Evolutionary conservation across 73 alveolate species (phyloP).

Genomic region (Paramecium sexaurelia): DNA sequence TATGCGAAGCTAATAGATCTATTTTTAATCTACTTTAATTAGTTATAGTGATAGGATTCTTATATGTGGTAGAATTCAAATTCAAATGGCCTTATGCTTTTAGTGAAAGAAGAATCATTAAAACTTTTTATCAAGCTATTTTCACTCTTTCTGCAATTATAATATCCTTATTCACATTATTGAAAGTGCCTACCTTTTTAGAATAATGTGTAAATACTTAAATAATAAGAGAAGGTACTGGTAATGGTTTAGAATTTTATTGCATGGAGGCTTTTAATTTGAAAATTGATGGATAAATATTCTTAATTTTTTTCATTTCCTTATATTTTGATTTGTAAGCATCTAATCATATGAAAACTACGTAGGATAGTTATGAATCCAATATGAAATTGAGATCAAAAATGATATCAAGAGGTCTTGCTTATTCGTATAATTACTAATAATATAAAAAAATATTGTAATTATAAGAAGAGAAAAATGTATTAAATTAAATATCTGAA

Average conservation of each 20-base stretch:
- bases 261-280: slow-evolving; percentile 35
- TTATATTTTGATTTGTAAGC: slow-evolving; percentile 24
- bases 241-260: not conserved
- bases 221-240: not conserved
- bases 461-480: not conserved
- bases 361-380: not conserved
- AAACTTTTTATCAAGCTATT: not conserved
- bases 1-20: slow-evolving; percentile 22
- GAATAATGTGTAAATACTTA: not conserved
- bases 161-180: slow-evolving; percentile 13
- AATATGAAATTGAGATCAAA: not conserved
- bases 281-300: slow-evolving; percentile 19
- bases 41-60: not conserved
- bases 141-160: not conserved
- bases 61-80: slow-evolving; percentile 10
- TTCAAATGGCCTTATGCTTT: slow-evolving; percentile 17
- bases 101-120: not conserved
- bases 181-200: slow-evolving; percentile 1
- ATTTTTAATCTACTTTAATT: slow-evolving; percentile 19
- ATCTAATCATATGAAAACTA: not conserved
- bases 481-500: not conserved
- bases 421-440: not conserved
- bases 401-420: slow-evolving; percentile 25
- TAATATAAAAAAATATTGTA: not conserved
- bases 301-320: slow-evolving; percentile 13